A percentile compares a stretch with the other conserved stretches of the same genome.
Conservation (phyloP, 2,329 filamentous ascomycete species). For the Sordariomycetes sp. region DNA sequence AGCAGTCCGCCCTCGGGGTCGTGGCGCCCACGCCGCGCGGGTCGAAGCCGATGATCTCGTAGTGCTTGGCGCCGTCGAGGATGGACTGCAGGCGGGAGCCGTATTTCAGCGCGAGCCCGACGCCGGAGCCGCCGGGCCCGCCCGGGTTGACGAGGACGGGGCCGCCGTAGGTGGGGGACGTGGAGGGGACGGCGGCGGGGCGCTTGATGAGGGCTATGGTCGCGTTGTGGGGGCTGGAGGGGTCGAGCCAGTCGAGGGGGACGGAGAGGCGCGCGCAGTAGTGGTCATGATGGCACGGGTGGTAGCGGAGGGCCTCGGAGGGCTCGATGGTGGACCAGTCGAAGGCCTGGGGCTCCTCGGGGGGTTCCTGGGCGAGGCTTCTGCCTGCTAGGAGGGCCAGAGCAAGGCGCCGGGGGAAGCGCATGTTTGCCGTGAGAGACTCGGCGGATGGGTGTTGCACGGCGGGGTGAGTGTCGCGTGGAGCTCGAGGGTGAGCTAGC, state of each 20-base stretch:
- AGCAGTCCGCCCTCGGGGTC: constrained; percentile 24
- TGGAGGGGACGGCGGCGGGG: constrained; percentile 21
- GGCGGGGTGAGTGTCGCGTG: background rate
- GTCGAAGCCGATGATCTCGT: constrained; percentile 29
- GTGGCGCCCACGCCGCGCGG: constrained; percentile 25
- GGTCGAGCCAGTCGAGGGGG: constrained; percentile 26
- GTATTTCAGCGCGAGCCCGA: constrained; percentile 12
- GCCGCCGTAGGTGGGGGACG: constrained; percentile 25
- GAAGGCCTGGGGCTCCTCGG: background rate
- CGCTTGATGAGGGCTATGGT: constrained; percentile 26
- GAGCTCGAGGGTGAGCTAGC: background rate
- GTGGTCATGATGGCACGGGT: constrained; percentile 22
- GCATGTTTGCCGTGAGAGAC: background rate
- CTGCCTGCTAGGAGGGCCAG: background rate
- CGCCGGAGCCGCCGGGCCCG: constrained; percentile 27
- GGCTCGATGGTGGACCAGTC: constrained; percentile 1
- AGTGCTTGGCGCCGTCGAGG: constrained; percentile 17
- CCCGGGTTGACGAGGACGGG: constrained; percentile 30
- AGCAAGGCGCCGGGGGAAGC: background rate
- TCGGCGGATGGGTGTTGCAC: background rate
- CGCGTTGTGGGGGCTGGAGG: constrained; percentile 13
- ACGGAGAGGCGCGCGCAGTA: constrained; percentile 27
- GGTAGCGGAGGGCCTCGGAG: constrained; percentile 13
- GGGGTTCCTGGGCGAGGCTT: background rate
- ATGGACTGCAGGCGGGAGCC: constrained; percentile 16